Evolutionary conservation across 805 yeast species (phyloP).

Genomic region (Metschnikowia rubicola): DNA sequence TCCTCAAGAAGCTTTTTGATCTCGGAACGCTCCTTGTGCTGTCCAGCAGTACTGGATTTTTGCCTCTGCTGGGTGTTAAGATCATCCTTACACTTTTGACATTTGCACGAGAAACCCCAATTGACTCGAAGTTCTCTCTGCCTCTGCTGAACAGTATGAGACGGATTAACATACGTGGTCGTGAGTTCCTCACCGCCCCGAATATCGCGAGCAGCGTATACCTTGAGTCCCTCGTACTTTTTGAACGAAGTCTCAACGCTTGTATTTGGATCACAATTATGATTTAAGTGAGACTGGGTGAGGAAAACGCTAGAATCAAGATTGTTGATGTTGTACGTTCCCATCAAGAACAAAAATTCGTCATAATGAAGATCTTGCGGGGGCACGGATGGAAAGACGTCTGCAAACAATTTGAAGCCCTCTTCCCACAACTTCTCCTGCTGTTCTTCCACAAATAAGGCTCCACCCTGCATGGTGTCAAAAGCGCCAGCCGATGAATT

Average conservation of each 20-base stretch:
- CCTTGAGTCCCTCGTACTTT: constrained; percentile 52
- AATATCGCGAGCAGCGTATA: constrained; percentile 53
- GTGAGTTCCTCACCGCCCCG: constrained; percentile 63
- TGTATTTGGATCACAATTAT: constrained; percentile 71
- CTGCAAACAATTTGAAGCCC: constrained; percentile 49
- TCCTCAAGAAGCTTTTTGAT: constrained; percentile 45
- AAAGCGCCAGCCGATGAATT: constrained; percentile 54
- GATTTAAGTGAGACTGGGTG: constrained; percentile 69
- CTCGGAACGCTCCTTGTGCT: constrained; percentile 28
- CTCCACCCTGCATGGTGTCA: constrained; percentile 51
- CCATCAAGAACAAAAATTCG: constrained; percentile 59
- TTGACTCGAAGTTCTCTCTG: constrained; percentile 62
- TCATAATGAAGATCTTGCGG: constrained; percentile 38
- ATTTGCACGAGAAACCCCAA: constrained; percentile 77
- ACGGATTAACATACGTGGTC: constrained; percentile 68
- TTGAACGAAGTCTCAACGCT: constrained; percentile 43
- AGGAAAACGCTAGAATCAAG: constrained; percentile 60
- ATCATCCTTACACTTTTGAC: constrained; percentile 63
- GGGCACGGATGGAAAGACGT: constrained; percentile 44
- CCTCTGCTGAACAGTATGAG: constrained; percentile 58
- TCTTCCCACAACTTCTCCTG: constrained; percentile 57
- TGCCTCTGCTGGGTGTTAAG: constrained; percentile 42
- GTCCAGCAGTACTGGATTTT: constrained; percentile 35
- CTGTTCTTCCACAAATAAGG: constrained; percentile 52
- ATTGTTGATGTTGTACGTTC: constrained; percentile 73